Conservation (phyloP, 768 basidiomycete genomes). For the Dentipellis sp. region DNA sequence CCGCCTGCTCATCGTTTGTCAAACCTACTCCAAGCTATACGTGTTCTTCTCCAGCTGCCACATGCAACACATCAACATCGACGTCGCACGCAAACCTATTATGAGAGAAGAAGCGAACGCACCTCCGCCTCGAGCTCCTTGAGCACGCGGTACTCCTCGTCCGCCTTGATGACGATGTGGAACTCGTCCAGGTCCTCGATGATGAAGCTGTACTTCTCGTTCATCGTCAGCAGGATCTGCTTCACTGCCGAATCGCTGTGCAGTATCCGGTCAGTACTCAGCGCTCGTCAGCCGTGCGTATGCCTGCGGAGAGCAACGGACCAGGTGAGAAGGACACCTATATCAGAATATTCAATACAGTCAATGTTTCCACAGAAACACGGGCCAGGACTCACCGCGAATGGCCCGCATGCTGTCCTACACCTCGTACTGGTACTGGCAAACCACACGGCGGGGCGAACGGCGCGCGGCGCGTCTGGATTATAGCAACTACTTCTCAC, state of each 20-base stretch:
- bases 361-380: not conserved
- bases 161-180: conserved; percentile 76
- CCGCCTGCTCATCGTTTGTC: too few relatives aligned
- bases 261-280: not conserved
- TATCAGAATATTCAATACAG: not conserved
- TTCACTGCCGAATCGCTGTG: conserved; percentile 81
- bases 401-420: not conserved
- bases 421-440: not conserved
- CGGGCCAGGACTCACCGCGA: not conserved
- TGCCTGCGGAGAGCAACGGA: conserved; percentile 20
- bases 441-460: not conserved
- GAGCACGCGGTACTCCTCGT: conserved; percentile 67
- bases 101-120: conserved; percentile 12
- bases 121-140: conserved; percentile 73
- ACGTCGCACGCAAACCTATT: not conserved
- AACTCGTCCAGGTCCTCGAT: conserved; percentile 83
- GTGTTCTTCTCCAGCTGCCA: conserved; percentile 78
- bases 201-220: conserved; percentile 72
- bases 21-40: conserved; percentile 39
- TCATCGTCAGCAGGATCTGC: conserved; percentile 76
- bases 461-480: too few relatives aligned
- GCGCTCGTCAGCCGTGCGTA: not conserved
- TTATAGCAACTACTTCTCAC: too few relatives aligned
- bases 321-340: conserved; percentile 65
- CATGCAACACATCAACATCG: not conserved